Conservation (phyloP, 2,329 filamentous ascomycete species). For the Aspergillus udagawae region DNA sequence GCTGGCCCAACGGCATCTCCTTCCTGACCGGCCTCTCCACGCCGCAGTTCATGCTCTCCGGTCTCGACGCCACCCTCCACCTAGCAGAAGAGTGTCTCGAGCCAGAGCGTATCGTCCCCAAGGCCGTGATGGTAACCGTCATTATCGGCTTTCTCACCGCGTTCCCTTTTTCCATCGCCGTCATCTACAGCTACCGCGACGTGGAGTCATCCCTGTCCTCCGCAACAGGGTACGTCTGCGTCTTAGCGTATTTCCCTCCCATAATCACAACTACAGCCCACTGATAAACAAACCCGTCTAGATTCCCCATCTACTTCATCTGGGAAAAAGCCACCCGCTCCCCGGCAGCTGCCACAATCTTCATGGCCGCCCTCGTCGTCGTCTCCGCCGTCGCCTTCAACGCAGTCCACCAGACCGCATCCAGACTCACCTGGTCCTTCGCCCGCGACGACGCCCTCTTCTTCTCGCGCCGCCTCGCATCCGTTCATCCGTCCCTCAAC, state of each 20-base stretch:
- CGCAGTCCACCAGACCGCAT: slow-evolving; percentile 25
- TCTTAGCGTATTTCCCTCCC: neutral
- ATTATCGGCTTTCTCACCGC: slow-evolving; percentile 18
- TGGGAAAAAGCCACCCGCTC: slow-evolving; percentile 21
- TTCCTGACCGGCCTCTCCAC: slow-evolving; percentile 21
- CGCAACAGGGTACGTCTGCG: slow-evolving; percentile 12
- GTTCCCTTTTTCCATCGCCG: slow-evolving; percentile 19
- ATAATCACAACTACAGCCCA: neutral
- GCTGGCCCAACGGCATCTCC: slow-evolving; percentile 22
- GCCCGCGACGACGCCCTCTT: slow-evolving; percentile 30
- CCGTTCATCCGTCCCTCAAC: slow-evolving; percentile 9
- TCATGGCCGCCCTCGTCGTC: slow-evolving; percentile 15
- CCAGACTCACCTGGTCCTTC: slow-evolving; percentile 32
- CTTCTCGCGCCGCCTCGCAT: slow-evolving; percentile 17
- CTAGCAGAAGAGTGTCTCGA: slow-evolving; percentile 22
- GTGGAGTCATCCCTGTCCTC: slow-evolving; percentile 11
- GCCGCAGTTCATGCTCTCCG: slow-evolving; percentile 23
- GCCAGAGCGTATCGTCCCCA: slow-evolving; percentile 19
- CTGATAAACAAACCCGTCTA: neutral
- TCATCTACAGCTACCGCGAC: slow-evolving; percentile 16
- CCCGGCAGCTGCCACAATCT: slow-evolving; percentile 17
- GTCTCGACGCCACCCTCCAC: slow-evolving; percentile 21
- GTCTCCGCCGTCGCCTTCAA: slow-evolving; percentile 18
- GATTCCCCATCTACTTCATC: slow-evolving; percentile 20
- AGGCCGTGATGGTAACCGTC: slow-evolving; percentile 18